A percentile compares a stretch with the other conserved stretches of the same genome.
These are phyloP conservation scores for Iris macrosiphon DNA, from an alignment of 106 monocot species.

Conservation along the genomic window DNA sequence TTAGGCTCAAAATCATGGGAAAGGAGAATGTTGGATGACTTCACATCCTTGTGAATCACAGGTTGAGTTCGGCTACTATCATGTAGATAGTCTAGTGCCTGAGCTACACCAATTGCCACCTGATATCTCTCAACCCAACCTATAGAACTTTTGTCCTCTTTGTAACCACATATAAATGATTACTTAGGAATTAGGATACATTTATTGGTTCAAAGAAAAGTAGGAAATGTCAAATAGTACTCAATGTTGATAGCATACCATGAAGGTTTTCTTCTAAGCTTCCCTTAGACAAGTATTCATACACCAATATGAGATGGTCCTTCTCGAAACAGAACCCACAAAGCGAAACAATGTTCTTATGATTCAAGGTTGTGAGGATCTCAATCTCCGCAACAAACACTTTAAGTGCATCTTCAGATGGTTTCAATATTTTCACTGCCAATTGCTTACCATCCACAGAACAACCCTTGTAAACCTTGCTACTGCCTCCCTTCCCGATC, in stretches of 20 bases:
- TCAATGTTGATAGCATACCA: slow-evolving; percentile 14
- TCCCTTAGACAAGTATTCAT: slow-evolving; percentile 40
- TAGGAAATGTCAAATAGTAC: background rate
- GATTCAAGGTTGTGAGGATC: slow-evolving; percentile 34
- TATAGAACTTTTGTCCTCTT: slow-evolving; percentile 13
- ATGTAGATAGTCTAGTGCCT: slow-evolving; percentile 45
- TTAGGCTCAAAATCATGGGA: slow-evolving; percentile 35
- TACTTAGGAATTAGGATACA: background rate
- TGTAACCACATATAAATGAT: slow-evolving; percentile 2
- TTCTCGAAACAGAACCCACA: slow-evolving; percentile 42
- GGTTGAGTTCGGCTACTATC: slow-evolving; percentile 5
- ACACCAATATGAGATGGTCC: slow-evolving; percentile 30
- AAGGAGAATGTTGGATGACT: slow-evolving; percentile 52
- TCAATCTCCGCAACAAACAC: slow-evolving; percentile 39
- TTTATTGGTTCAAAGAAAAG: background rate
- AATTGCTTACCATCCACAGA: slow-evolving; percentile 24
- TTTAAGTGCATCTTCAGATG: slow-evolving; percentile 13
- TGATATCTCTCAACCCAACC: slow-evolving; percentile 34
- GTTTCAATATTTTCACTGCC: slow-evolving; percentile 43
- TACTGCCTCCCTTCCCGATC: slow-evolving; percentile 42
- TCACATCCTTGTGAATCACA: slow-evolving; percentile 12
- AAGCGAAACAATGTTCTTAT: slow-evolving; percentile 40
- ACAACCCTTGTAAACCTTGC: slow-evolving; percentile 37
- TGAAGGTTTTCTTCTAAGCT: slow-evolving; percentile 48
- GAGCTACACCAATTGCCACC: slow-evolving; percentile 38